Percentiles rank a stretch among this genome's conserved stretches.
Evolutionary conservation across 768 basidiomycete genomes (phyloP).

Genomic region (Rhizopogon roseolus): DNA sequence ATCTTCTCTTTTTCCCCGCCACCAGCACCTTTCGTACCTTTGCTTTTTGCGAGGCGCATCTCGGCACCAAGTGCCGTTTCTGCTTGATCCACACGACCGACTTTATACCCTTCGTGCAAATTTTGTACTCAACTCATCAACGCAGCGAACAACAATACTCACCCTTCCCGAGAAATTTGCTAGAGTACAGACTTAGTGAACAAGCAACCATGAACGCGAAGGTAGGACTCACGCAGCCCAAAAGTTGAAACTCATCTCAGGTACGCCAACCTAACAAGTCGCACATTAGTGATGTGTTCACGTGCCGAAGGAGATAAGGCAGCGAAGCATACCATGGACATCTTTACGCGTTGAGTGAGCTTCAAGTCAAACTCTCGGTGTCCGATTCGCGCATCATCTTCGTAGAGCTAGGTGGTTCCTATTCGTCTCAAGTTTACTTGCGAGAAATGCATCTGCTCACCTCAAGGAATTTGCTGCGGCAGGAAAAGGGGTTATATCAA

Average conservation of each 20-base stretch:
- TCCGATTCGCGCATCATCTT: constrained; percentile 90
- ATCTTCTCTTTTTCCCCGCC: constrained; percentile 79
- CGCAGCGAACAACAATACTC: not conserved
- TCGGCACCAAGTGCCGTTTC: constrained; percentile 97
- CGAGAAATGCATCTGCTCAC: constrained; percentile 26
- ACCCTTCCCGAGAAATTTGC: constrained; percentile 84
- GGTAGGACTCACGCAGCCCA: constrained; percentile 72
- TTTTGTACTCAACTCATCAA: not conserved
- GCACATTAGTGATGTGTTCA: not conserved
- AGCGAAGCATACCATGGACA: constrained; percentile 82
- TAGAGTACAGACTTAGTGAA: constrained; percentile 17
- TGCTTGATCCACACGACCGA: constrained; percentile 93
- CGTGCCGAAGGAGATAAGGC: not conserved
- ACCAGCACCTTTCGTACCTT: constrained; percentile 31
- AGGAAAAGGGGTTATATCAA: not conserved
- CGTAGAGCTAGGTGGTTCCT: constrained; percentile 57
- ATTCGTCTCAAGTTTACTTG: not conserved
- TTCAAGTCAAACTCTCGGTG: constrained; percentile 96
- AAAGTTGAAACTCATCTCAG: constrained; percentile 88
- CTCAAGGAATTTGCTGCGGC: constrained; percentile 74
- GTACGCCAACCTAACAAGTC: constrained; percentile 76
- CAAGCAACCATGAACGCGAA: constrained; percentile 1
- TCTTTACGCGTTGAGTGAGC: constrained; percentile 87
- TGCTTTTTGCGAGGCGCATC: constrained; percentile 79
- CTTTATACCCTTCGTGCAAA: constrained; percentile 66